Conservation (phyloP, 2,329 filamentous ascomycete species). For the Colletotrichum graminicola region DNA sequence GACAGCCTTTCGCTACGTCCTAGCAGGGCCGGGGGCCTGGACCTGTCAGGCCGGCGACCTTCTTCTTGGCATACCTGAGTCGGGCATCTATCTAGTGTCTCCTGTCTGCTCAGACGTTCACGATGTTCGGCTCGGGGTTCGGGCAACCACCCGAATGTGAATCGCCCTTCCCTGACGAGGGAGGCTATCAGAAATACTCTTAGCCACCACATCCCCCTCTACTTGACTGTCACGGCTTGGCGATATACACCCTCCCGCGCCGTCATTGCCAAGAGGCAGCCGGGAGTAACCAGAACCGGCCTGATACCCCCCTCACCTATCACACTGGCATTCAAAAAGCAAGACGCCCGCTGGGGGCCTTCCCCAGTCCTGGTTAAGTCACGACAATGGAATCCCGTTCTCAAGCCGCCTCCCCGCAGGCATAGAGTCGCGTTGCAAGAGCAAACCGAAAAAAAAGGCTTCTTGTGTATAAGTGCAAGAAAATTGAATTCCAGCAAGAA, state of each 20-base stretch:
- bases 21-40: neutral
- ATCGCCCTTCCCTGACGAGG: neutral
- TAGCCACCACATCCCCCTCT: neutral
- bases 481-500: constrained; percentile 23
- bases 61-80: neutral
- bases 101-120: neutral
- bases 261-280: neutral
- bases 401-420: neutral
- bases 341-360: no score
- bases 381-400: neutral
- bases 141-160: neutral
- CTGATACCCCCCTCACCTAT: neutral
- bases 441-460: neutral
- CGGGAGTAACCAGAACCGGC: neutral
- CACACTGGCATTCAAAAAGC: neutral
- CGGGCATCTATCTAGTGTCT: neutral
- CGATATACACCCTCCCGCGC: neutral
- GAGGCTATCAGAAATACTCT: neutral
- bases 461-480: neutral
- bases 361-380: neutral
- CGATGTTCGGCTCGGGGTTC: neutral
- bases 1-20: neutral
- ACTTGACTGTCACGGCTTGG: neutral
- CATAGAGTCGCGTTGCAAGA: no score
- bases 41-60: neutral